Percentiles rank a stretch among this genome's conserved stretches.
These are phyloP conservation scores for Laguncularia racemosa DNA, from an alignment of 345 rosid genomes.

Conservation along the genomic window DNA sequence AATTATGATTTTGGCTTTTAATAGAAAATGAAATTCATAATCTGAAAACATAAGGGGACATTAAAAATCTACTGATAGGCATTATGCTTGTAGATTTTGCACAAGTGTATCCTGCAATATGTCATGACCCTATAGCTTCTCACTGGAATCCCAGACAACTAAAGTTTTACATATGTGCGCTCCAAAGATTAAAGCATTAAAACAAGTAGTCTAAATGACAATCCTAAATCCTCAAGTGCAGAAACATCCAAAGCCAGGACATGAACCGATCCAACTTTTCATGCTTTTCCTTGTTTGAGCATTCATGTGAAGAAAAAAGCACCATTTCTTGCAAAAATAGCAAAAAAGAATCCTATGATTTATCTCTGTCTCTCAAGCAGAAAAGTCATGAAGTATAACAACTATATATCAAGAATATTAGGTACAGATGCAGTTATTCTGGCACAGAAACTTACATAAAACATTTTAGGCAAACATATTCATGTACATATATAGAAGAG, in stretches of 20 bases:
- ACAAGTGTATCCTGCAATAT: no score
- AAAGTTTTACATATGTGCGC: no score
- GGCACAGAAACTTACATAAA: no score
- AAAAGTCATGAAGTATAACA: neutral
- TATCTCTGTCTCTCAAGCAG: neutral
- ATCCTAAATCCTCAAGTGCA: no score
- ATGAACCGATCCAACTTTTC: neutral
- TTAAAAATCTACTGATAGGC: neutral
- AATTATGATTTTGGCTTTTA: neutral
- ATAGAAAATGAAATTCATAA: neutral
- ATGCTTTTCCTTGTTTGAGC: neutral
- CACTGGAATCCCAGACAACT: no score
- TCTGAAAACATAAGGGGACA: neutral
- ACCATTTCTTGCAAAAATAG: neutral
- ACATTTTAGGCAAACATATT: neutral
- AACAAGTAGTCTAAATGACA: no score
- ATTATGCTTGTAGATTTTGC: neutral
- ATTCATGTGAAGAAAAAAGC: neutral
- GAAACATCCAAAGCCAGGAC: no score
- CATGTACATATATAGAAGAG: neutral
- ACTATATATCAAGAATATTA: no score
- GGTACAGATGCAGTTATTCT: neutral
- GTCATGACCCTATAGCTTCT: no score
- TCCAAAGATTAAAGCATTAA: no score
- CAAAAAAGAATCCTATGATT: neutral